phyloP scores from a whole-genome alignment of 345 rosid genomes.

The Pistacia atlantica region DNA sequence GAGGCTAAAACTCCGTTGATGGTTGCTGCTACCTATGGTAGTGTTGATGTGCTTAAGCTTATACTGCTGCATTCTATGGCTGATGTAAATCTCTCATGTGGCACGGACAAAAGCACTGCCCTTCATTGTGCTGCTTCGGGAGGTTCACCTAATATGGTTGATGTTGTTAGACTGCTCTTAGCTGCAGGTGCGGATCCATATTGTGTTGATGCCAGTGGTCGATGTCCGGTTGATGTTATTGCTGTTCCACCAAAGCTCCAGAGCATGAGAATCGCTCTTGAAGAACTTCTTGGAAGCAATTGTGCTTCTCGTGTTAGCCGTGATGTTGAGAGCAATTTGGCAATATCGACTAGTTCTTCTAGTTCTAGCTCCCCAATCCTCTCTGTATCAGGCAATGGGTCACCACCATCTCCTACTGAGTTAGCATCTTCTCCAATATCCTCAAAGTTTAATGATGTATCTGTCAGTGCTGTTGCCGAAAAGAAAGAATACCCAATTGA shows the following conservation, averaged over 20 bases:
- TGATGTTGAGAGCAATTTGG: conserved; percentile 19
- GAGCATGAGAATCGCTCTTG: conserved; percentile 37
- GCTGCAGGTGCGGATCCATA: conserved; percentile 62
- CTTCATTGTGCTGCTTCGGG: conserved; percentile 83
- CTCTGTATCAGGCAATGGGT: conserved; percentile 35
- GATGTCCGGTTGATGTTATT: conserved; percentile 58
- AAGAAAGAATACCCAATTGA: conserved; percentile 71
- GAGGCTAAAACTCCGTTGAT: conserved; percentile 61
- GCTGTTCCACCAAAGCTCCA: conserved; percentile 47
- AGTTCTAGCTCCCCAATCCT: conserved; percentile 35
- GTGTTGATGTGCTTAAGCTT: conserved; percentile 43
- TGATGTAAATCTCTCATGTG: conserved; percentile 50
- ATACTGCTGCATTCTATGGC: conserved; percentile 30
- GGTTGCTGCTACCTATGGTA: conserved; percentile 70
- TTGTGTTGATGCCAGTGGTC: conserved; percentile 49
- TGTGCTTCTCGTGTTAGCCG: conserved; percentile 16
- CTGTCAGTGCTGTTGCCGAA: conserved; percentile 20
- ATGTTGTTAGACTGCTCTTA: conserved; percentile 58
- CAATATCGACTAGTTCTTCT: conserved; percentile 29
- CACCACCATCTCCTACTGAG: conserved; percentile 34
- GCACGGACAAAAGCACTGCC: conserved; percentile 58
- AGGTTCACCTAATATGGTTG: conserved; percentile 47
- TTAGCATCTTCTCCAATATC: conserved; percentile 34
- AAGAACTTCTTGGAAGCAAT: conserved; percentile 37
- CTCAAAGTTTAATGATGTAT: conserved; percentile 30